phyloP scores from a whole-genome alignment of 2,329 filamentous ascomycete species.

The Aspergillus clavatus region DNA sequence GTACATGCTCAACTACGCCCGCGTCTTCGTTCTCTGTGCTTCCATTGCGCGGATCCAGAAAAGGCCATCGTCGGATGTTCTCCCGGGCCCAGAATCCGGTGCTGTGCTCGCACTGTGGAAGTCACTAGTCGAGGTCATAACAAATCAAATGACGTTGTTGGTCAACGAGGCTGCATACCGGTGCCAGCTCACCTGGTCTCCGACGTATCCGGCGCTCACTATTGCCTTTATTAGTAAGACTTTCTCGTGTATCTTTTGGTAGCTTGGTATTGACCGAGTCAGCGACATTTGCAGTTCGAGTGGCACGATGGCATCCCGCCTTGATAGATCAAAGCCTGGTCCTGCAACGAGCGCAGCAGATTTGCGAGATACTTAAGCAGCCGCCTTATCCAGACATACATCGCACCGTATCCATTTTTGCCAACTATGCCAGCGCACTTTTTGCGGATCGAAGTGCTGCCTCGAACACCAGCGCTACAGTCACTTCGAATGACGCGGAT shows the following conservation, averaged over 20 bases:
- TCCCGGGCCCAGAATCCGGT: slow-evolving; percentile 13
- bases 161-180: slow-evolving; percentile 31
- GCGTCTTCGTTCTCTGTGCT: slow-evolving; percentile 30
- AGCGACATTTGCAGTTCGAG: slow-evolving; percentile 33
- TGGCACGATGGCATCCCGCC: slow-evolving; percentile 32
- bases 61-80: slow-evolving; percentile 23
- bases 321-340: slow-evolving; percentile 29
- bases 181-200: slow-evolving; percentile 31
- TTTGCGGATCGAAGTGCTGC: slow-evolving; percentile 25
- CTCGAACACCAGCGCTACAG: neutral
- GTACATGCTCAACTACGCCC: slow-evolving; percentile 31
- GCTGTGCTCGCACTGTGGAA: slow-evolving; percentile 26
- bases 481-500: neutral
- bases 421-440: slow-evolving; percentile 32
- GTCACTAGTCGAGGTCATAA: slow-evolving; percentile 29
- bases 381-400: slow-evolving; percentile 38
- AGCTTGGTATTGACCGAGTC: slow-evolving; percentile 8
- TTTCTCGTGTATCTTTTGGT: neutral
- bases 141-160: slow-evolving; percentile 30
- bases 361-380: slow-evolving; percentile 32
- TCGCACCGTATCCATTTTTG: slow-evolving; percentile 34
- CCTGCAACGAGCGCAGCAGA: slow-evolving; percentile 28
- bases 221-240: slow-evolving; percentile 35
- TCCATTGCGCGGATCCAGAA: slow-evolving; percentile 33
- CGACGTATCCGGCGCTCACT: slow-evolving; percentile 32